Base-by-base conservation (phyloP, 2,329 filamentous ascomycete genomes). In the Atkinsonella hypoxylon region DNA sequence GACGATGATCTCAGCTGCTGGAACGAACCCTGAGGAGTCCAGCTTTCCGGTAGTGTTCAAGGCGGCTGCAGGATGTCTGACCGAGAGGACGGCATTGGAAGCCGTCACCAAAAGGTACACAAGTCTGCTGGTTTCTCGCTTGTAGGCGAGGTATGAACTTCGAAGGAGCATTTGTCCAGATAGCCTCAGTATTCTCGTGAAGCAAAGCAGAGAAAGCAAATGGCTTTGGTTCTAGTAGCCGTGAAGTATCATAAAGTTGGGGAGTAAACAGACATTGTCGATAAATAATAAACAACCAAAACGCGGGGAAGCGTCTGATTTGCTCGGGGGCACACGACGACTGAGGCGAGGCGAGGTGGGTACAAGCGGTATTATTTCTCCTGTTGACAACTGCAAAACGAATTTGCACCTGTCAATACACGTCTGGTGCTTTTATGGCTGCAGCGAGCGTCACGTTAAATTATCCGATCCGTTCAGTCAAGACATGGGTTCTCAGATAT, bases 131-230 rank as follows among this genome's bases (percentile, higher is more conserved):
- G 63, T 68, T 42, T 73, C 65, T 32, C 58, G 62, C 51, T 71
- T 73, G 57, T 71, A 73, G 6, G 49, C 49, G 18, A 66, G 53
- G 30, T 71, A 72, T 0, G 57, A 48, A 41, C 67, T 68, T 1
- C 58, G 59, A 1, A 54, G 11, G 11, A 43, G 48, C 55, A 61
- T 76, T 13, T 87, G 87, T 17, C 2, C 9, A 32, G 8, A 18
- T 31, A 26, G 26, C 8, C 42, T 3, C 6, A 22, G 26, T 45
- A 9, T 9, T 17, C 22, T 45, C 10, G 12, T 32, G 42, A 18
- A 45, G 42, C 26, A 17, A 45, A 8, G 22, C 15, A 18, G 17
- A n/a, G 2, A 17, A 10, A 45, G 42, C 8, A 45, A 31, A 36
- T 36, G 11, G 15, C 9, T 26, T 4, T 26, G 26, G 34, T 36